Evolutionary conservation across 2,329 filamentous ascomycete genomes (phyloP), one percentile per base, ranked within the genome.

Genomic region (Penicillium sp.): DNA sequence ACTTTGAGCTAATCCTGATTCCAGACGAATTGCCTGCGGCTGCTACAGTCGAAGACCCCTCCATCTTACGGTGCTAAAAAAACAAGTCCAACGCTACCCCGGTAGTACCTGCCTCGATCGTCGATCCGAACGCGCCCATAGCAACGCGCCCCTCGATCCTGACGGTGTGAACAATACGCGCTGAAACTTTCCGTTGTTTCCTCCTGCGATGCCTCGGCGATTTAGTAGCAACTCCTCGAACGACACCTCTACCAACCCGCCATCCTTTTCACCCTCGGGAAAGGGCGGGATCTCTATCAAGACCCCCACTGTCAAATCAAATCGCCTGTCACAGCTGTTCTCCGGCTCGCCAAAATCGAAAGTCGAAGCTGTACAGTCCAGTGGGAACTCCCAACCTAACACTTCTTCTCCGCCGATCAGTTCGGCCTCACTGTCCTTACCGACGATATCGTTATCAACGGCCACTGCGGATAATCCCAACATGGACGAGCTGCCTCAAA

Each of bases 371-470:
- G 71, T 74, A 62, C 85, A 89, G 66, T 82, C 86, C 13, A 36
- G 34, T 68, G 79, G 65, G 72, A 80, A 64, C 75, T 75, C 56
- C 70, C 77, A 61, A 66, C 69, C 65, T 71, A 73, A 48, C 79
- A 83, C 48, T 82, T 57, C 64, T 32, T 63, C 86, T 39, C 81
- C 83, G 54, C 82, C 85, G 57, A 88, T 91, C 67, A 87, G 85
- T 60, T 83, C 85, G 54, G 82, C 91, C 40, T 87, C 88, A 54
- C 78, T 92, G 60, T 89, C 90, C 45, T 79, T 97, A 66, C 93
- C 93, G 38, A 93, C 88, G 50, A 97, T 97, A 68, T 96, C 91
- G 40, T 82, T 97, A 53, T 96, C 93, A 11, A 92, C 91, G 40
- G 90, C 90, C 46, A 89, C 86, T 29, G 88, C 85, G 59, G 89